Base-by-base conservation (phyloP, 2,329 filamentous ascomycete genomes). In the Didymellaceae sp. region DNA sequence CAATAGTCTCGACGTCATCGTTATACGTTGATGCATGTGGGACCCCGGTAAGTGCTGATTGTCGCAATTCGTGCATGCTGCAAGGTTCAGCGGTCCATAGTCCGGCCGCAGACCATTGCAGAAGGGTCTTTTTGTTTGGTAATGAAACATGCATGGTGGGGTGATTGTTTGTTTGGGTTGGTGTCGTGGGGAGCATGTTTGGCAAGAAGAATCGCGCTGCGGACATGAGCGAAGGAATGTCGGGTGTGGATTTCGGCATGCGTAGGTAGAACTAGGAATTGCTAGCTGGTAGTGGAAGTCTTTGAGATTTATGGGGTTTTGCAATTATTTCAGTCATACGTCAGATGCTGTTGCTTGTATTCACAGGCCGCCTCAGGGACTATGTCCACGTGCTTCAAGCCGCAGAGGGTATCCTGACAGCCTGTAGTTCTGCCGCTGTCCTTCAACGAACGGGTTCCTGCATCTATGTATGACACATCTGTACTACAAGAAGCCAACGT, bases 1-100 rank as follows among this genome's bases (percentile, higher is more conserved):
- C 17, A 40, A 52, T 61, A 66, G 59, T 67, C 64, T 67, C 55
- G 42, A 68, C 67, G 67, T 68, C 67, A 70, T 68, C 25, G 54
- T 67, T 63, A 55, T 54, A 42, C 17, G 16, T 44, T 16, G 48
- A 55, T 47, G 49, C 25, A 38, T 57, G 54, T 55, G 45, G 46
- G 48, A 41, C 50, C 43, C 38, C 56, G 46, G 47, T 46, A 38
- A 43, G 39, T 49, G 48, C 35, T 37, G 47, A 49, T 35, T 30
- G 44, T 48, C 32, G 37, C 26, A 46, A 38, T 32, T n/a, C 21
- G 8, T 35, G 41, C 42, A 46, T 46, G n/a, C 35, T 37, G 42
- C 37, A 52, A 28, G 48, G 35, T 32, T 48, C 25, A 45, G 40
- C 37, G 28, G 37, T n/a, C 31, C 34, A 25, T 37, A 32, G 21